Percentiles rank a stretch among this genome's conserved stretches.
These are phyloP conservation scores for Botrytis paeoniae DNA, from an alignment of 2,329 filamentous ascomycete species.

Conservation along the genomic window DNA sequence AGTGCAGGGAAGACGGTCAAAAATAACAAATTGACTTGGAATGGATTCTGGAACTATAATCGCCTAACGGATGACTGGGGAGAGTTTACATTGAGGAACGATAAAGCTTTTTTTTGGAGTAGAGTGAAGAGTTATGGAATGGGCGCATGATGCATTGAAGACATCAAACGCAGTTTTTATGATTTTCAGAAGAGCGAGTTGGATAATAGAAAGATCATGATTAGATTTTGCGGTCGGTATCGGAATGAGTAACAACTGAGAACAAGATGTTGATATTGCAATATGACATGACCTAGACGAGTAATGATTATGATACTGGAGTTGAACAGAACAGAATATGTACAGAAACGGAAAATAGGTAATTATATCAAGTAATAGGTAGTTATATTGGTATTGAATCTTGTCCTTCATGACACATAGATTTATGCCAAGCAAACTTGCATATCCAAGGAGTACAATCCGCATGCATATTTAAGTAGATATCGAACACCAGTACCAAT, in stretches of 20 bases:
- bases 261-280: background rate
- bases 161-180: background rate
- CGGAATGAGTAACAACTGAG: background rate
- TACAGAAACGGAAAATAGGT: background rate
- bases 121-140: conserved; percentile 61
- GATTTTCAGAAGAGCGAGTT: background rate
- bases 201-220: background rate
- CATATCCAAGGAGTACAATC: background rate
- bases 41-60: conserved; percentile 89
- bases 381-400: background rate
- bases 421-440: background rate
- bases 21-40: conserved; percentile 88
- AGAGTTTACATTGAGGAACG: conserved; percentile 66
- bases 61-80: conserved; percentile 85
- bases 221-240: background rate
- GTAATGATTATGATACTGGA: background rate
- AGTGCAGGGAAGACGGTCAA: conserved; percentile 60
- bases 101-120: conserved; percentile 66
- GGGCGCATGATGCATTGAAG: conserved; percentile 40
- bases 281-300: background rate
- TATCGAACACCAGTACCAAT: background rate
- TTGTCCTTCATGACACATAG: background rate
- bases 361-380: no score
- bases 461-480: background rate
- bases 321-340: background rate